Conservation (phyloP, 202 grass and related monocot genomes). For the Schoenoplectus tabernaemontani region DNA sequence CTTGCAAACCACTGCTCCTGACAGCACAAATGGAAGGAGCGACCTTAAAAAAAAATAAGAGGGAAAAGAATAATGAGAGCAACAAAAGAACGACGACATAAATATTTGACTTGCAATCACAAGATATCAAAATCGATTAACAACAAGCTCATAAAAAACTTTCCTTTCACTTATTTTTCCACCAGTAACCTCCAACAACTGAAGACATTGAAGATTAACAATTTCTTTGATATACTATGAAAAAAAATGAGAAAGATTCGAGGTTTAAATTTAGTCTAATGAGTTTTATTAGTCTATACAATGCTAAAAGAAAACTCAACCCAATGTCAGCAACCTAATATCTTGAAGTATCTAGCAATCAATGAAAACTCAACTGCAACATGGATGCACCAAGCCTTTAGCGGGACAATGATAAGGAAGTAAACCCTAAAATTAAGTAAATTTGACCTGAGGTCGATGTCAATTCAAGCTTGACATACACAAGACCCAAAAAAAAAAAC, state of each 20-base stretch:
- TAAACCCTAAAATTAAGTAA: conserved; percentile 19
- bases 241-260: not conserved
- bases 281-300: conserved; percentile 9
- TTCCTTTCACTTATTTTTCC: too few species aligned
- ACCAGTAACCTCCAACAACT: not conserved
- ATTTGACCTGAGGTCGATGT: not conserved
- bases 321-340: not conserved
- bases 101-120: too few species aligned
- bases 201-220: not conserved
- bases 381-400: not conserved
- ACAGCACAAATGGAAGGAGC: too few species aligned
- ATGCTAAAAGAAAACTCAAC: not conserved
- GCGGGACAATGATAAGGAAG: conserved; percentile 12
- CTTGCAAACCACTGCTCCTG: too few species aligned
- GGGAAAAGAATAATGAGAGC: too few species aligned
- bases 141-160: too few species aligned
- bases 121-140: too few species aligned
- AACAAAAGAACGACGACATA: too few species aligned
- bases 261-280: not conserved
- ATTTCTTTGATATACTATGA: not conserved
- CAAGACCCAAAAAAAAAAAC: not conserved
- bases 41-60: too few species aligned
- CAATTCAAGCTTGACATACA: conserved; percentile 2
- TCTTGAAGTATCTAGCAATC: not conserved
- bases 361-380: not conserved